phyloP scores from a whole-genome alignment of 768 basidiomycete species.

The Suillus variegatus region DNA sequence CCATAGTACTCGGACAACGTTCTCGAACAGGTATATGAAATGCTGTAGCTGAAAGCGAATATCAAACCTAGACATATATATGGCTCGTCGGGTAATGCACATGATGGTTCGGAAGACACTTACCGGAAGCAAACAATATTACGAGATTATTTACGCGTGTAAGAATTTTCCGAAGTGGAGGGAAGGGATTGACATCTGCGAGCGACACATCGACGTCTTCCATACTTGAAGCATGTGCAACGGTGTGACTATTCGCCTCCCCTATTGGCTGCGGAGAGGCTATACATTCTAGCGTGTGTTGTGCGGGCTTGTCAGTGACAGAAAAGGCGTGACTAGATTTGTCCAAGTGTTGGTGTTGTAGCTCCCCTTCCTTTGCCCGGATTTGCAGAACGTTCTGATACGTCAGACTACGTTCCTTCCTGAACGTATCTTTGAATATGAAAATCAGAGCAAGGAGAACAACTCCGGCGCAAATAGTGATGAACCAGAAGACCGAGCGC shows the following conservation, averaged over 20 bases:
- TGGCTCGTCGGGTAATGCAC: background rate
- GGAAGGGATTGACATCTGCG: constrained; percentile 67
- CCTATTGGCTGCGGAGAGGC: constrained; percentile 14
- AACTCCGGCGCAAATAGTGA: constrained; percentile 57
- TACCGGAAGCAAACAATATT: constrained; percentile 38
- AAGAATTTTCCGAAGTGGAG: constrained; percentile 57
- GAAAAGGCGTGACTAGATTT: constrained; percentile 13
- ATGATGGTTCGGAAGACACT: constrained; percentile 13
- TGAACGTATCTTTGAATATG: constrained; percentile 77
- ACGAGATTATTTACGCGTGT: constrained; percentile 62
- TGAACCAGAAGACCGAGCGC: constrained; percentile 83
- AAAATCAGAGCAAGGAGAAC: constrained; percentile 55
- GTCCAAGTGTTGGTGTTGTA: constrained; percentile 16
- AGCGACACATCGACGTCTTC: constrained; percentile 54
- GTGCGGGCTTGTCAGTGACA: background rate
- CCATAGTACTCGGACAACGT: constrained; percentile 65
- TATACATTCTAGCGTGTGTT: background rate
- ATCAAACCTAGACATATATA: constrained; percentile 46
- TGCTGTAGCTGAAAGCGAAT: constrained; percentile 66
- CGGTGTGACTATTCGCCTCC: constrained; percentile 8
- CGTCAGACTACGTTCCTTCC: constrained; percentile 71
- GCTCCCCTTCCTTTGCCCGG: constrained; percentile 31
- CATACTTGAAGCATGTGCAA: constrained; percentile 8
- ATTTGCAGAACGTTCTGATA: constrained; percentile 66
- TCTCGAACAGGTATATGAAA: constrained; percentile 70